A percentile compares a stretch with the other conserved stretches of the same genome.
Evolutionary conservation across 2,329 filamentous ascomycete species (phyloP).

Genomic region (Ceratocystis colombiana): DNA sequence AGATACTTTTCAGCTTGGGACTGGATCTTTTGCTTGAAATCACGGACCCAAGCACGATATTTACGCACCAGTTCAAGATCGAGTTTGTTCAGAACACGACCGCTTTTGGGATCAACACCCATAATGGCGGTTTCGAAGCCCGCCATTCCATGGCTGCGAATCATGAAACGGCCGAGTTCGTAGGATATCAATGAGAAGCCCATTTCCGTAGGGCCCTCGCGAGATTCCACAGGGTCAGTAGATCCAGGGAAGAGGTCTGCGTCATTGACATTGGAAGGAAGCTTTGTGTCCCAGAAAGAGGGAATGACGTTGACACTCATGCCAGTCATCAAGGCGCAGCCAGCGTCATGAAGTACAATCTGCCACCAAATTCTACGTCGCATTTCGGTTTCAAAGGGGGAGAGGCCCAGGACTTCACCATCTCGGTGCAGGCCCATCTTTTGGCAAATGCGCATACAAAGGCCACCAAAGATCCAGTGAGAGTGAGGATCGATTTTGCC

Average conservation of each 20-base stretch:
- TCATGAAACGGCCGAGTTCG: conserved; percentile 42
- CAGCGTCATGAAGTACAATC: conserved; percentile 48
- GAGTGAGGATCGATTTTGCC: conserved; percentile 50
- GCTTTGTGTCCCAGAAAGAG: conserved; percentile 46
- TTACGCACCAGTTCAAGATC: conserved; percentile 34
- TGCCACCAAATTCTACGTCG: conserved; percentile 59
- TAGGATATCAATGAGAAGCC: conserved; percentile 45
- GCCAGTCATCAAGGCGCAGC: conserved; percentile 48
- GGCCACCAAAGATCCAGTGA: conserved; percentile 51
- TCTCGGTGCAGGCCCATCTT: conserved; percentile 59
- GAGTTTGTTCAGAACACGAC: conserved; percentile 26
- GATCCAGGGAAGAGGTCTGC: conserved; percentile 47
- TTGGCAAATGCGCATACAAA: conserved; percentile 53
- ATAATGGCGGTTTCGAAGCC: conserved; percentile 43
- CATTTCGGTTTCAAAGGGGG: conserved; percentile 57
- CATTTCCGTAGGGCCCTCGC: conserved; percentile 52
- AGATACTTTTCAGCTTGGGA: conserved; percentile 42
- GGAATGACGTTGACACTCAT: conserved; percentile 45
- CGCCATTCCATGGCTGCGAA: conserved; percentile 36
- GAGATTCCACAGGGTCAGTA: conserved; percentile 41
- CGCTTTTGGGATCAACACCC: conserved; percentile 34
- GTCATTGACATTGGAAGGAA: conserved; percentile 50
- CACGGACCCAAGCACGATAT: conserved; percentile 37
- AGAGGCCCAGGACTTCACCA: conserved; percentile 45
- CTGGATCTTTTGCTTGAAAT: conserved; percentile 37